A percentile compares a stretch with the other conserved stretches of the same genome.
Conservation (phyloP, 2,329 filamentous ascomycete species). For the Penicillium sp. region DNA sequence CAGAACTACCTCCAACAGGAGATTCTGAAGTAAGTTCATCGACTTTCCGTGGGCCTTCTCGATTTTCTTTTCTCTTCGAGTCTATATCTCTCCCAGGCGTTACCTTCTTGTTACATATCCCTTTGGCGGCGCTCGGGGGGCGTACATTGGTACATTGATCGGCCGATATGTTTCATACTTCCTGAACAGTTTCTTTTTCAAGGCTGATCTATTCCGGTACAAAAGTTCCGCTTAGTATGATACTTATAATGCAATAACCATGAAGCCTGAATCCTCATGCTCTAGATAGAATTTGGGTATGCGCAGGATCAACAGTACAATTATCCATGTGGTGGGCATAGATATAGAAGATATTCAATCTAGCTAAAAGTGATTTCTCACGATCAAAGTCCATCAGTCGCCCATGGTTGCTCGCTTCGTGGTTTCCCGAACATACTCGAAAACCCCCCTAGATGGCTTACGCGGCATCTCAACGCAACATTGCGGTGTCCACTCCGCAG, state of each 20-base stretch:
- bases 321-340: no score
- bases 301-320: neutral
- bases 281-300: neutral
- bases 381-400: no score
- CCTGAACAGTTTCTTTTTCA: slow-evolving; percentile 12
- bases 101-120: slow-evolving; percentile 20
- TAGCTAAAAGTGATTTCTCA: no score
- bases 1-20: neutral
- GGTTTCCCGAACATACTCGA: no score
- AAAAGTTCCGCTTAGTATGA: slow-evolving; percentile 19
- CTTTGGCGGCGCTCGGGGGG: slow-evolving; percentile 26
- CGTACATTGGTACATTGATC: slow-evolving; percentile 11
- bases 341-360: no score
- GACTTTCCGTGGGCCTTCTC: neutral
- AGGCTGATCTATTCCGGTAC: slow-evolving; percentile 17
- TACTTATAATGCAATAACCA: slow-evolving; percentile 10
- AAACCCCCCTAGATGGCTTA: no score
- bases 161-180: slow-evolving; percentile 9
- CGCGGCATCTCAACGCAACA: no score
- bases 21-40: neutral
- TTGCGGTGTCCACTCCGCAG: no score
- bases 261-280: neutral
- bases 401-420: no score
- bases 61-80: neutral
- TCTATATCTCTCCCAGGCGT: neutral